A percentile compares a stretch with the other conserved stretches of the same genome.
Conservation (phyloP, 1,139 yeast species). For the Hansenula sp. region DNA sequence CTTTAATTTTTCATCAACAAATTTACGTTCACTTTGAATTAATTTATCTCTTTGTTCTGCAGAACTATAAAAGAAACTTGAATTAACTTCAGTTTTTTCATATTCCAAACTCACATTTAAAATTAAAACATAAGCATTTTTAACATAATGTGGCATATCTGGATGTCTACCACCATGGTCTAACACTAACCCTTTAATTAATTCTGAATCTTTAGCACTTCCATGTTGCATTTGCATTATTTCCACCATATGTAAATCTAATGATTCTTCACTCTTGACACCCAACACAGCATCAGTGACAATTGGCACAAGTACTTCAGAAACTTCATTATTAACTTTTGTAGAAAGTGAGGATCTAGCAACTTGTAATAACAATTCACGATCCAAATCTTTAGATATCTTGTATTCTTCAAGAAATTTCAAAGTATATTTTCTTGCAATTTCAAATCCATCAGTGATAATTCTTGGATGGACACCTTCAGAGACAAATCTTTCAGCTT, state of each 20-base stretch:
- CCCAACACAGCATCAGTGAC: slow-evolving; percentile 94
- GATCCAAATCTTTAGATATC: slow-evolving; percentile 48
- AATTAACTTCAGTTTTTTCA: slow-evolving; percentile 96
- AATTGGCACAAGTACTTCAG: slow-evolving; percentile 83
- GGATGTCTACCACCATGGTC: slow-evolving; percentile 99
- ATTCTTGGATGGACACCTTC: slow-evolving; percentile 98
- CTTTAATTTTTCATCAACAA: slow-evolving; percentile 89
- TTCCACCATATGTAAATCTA: slow-evolving; percentile 96
- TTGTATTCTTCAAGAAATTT: slow-evolving; percentile 63
- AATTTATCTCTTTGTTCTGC: slow-evolving; percentile 97
- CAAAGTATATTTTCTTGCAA: slow-evolving; percentile 75
- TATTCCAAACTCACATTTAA: slow-evolving; percentile 93
- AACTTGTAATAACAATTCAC: slow-evolving; percentile 86
- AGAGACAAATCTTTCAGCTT: slow-evolving; percentile 85
- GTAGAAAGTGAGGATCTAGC: slow-evolving; percentile 88
- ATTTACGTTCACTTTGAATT: slow-evolving; percentile 89
- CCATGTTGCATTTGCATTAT: slow-evolving; percentile 98
- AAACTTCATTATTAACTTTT: slow-evolving; percentile 71
- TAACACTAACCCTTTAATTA: slow-evolving; percentile 84
- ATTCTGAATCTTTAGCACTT: slow-evolving; percentile 74
- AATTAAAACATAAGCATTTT: slow-evolving; percentile 80
- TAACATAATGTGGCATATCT: slow-evolving; percentile 90
- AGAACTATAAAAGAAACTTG: slow-evolving; percentile 89
- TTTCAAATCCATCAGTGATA: slow-evolving; percentile 91
- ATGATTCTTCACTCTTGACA: slow-evolving; percentile 51